Evolutionary conservation across 257 asterid species (phyloP).

Genomic region (Schizonepeta tenuifolia): DNA sequence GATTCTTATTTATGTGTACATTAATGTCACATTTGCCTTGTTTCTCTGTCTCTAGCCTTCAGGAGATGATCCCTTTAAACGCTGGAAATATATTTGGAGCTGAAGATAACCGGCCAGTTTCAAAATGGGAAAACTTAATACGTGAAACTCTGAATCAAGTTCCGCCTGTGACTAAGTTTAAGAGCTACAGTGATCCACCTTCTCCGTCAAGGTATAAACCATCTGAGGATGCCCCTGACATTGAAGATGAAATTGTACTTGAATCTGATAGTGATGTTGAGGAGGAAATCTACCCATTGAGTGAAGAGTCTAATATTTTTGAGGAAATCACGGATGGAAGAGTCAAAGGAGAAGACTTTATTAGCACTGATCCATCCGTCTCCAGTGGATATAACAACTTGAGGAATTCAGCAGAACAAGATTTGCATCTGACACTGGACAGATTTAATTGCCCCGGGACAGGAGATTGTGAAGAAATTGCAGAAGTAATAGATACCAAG

Average conservation of each 20-base stretch:
- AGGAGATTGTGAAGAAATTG: slow-evolving; percentile 49
- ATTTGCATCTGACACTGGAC: slow-evolving; percentile 49
- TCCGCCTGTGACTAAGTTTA: slow-evolving; percentile 60
- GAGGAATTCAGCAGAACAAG: slow-evolving; percentile 35
- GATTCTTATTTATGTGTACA: not conserved
- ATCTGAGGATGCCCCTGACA: slow-evolving; percentile 67
- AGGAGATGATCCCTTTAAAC: slow-evolving; percentile 91
- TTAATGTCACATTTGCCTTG: slow-evolving; percentile 3
- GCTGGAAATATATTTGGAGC: slow-evolving; percentile 92
- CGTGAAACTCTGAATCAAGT: slow-evolving; percentile 75
- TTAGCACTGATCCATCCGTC: slow-evolving; percentile 37
- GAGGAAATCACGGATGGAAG: slow-evolving; percentile 44
- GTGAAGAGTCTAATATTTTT: slow-evolving; percentile 52
- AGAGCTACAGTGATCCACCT: slow-evolving; percentile 85
- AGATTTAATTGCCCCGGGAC: slow-evolving; percentile 55
- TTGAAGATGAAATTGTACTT: slow-evolving; percentile 62
- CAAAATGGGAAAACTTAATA: slow-evolving; percentile 82
- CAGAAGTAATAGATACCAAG: slow-evolving; percentile 38
- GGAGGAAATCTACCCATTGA: slow-evolving; percentile 72
- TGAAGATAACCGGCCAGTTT: slow-evolving; percentile 85
- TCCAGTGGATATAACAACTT: slow-evolving; percentile 31
- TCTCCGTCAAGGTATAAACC: slow-evolving; percentile 91
- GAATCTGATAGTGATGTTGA: slow-evolving; percentile 79
- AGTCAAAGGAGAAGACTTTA: slow-evolving; percentile 33
- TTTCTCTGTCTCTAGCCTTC: slow-evolving; percentile 59